Base-by-base conservation (phyloP, 306 rosid species). In the Crotalaria pallida region DNA sequence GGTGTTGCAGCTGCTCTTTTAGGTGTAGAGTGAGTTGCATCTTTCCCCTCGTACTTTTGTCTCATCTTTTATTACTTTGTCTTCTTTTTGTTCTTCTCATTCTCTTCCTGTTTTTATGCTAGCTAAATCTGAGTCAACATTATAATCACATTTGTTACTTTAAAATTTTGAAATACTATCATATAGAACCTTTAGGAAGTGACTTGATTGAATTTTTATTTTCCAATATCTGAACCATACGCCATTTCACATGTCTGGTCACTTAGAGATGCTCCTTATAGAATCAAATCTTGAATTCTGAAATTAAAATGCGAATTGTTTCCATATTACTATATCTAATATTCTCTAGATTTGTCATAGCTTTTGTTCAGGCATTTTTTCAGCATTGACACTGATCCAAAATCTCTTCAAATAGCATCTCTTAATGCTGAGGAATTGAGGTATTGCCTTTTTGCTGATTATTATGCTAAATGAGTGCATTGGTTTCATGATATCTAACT, bases 1-100 rank as follows among this genome's bases (percentile, higher is more conserved):
- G 90, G 97, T 65, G 79, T 84, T 56, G 96, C 99, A 17, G 99
- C 99, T 60, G 85, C 91, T 33, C 84, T 94, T 18, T 80, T 94
- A 87, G 74, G 81, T 9, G 97, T 97, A 17, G 97, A 86, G 99
- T 88, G 74, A 87, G 96, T 91, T 56, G n/a, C 67, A 19, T 74
- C 63, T 60, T 79, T 70, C 69, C 66, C 52, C 59, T 19, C 29
- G 21, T 23, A 0, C 29, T 71, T 66, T 76, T 29, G 40, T 15
- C 0, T 13, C 10, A 65, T 56, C 29, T 18, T 43, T 64, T 13
- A 24, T 17, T 47, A 12, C 17, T 56, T 74, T 22, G 15, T 40
- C 38, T 40, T 48, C 2, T 10, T 73, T 62, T 48, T 21, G 11
- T n/a, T n/a, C 52, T 52, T 44, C 62, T 15, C 36, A 72, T 73